Base-by-base conservation (phyloP, 2,329 filamentous ascomycete species). In the Fusarium penzigii region DNA sequence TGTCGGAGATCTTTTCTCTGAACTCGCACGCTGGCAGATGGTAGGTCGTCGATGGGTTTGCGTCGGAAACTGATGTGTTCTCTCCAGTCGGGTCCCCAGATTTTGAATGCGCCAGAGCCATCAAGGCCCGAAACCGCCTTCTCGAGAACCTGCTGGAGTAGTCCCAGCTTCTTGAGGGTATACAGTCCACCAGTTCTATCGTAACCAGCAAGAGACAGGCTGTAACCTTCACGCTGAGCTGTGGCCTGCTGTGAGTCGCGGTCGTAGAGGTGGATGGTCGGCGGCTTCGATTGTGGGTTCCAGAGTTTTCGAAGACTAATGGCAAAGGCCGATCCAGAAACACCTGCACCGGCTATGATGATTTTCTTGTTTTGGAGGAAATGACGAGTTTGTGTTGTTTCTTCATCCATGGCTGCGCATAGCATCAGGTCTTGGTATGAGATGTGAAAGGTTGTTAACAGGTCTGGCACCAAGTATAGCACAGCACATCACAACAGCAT, bases 261-360 rank as follows among this genome's bases (percentile, higher is more conserved):
- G 25, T 79, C 76, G 56, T 73, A 75, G 44, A 78, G 65, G 42
- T 65, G 60, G 42, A 78, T 62, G 5, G 56, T 63, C 1, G 75
- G 75, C 0, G 67, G 64, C 17, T 59, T 53, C 34, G 63, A 44
- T 0, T 49, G 46, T 2, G 64, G 52, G n/a, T 67, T 53, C 72
- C 75, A 78, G 4, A 70, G 65, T 45, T 71, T 72, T 34, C 65
- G 67, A 9, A 79, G 62, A 13, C 72, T 68, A 44, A 71, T 61
- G 25, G 68, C 70, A 49, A 79, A 78, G 7, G 74, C 64, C 11
- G 74, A 68, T 5, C 77, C 75, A 10, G 75, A 71, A 17, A 78
- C 67, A 29, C 77, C 77, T 17, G 66, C 74, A 6, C 77, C 77
- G 5, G 72, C 68, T 9, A 79, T 63, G 17, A 77, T 65, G 47